These are phyloP conservation scores for Phytophthora fragariaefolia DNA, from an alignment of 352 stramenopile species.

Conservation along the genomic window DNA sequence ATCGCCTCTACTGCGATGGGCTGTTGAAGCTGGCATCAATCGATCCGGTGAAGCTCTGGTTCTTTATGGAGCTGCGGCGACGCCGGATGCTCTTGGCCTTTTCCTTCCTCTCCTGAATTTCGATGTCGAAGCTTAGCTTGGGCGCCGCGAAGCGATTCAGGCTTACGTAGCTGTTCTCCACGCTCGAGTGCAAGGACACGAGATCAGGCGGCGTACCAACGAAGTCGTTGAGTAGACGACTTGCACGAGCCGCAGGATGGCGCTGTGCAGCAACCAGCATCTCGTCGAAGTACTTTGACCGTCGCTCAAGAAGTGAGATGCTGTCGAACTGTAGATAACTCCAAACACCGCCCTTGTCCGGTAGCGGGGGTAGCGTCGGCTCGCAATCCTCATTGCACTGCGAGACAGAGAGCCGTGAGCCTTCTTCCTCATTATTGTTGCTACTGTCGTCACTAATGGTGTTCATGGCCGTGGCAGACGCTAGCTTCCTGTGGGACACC, in stretches of 20 bases:
- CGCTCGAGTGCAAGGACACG: slow-evolving; percentile 58
- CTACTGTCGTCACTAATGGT: slow-evolving; percentile 38
- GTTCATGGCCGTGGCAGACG: slow-evolving; percentile 38
- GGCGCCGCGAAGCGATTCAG: slow-evolving; percentile 78
- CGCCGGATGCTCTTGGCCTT: slow-evolving; percentile 71
- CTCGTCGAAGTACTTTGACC: slow-evolving; percentile 68
- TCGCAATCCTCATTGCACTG: slow-evolving; percentile 28
- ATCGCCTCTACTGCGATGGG: slow-evolving; percentile 27
- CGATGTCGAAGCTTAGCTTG: slow-evolving; percentile 69
- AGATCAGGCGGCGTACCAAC: slow-evolving; percentile 69
- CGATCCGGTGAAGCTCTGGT: slow-evolving; percentile 44
- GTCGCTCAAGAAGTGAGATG: slow-evolving; percentile 62
- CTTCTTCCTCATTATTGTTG: slow-evolving; percentile 27
- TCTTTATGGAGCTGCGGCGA: slow-evolving; percentile 54
- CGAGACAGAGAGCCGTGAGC: slow-evolving; percentile 27
- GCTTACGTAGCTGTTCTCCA: slow-evolving; percentile 80
- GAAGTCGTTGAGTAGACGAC: slow-evolving; percentile 73
- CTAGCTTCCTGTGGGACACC: slow-evolving; percentile 35
- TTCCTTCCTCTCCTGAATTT: slow-evolving; percentile 78
- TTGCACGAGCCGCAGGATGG: slow-evolving; percentile 50
- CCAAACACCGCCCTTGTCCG: slow-evolving; percentile 76
- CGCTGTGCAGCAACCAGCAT: slow-evolving; percentile 68
- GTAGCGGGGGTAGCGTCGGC: slow-evolving; percentile 54
- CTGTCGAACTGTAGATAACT: slow-evolving; percentile 76
- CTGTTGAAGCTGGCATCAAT: slow-evolving; percentile 27